A percentile compares a stretch with the other conserved stretches of the same genome.
Evolutionary conservation across 2,329 filamentous ascomycete species (phyloP).

Genomic region (Xylariomycetidae sp.): DNA sequence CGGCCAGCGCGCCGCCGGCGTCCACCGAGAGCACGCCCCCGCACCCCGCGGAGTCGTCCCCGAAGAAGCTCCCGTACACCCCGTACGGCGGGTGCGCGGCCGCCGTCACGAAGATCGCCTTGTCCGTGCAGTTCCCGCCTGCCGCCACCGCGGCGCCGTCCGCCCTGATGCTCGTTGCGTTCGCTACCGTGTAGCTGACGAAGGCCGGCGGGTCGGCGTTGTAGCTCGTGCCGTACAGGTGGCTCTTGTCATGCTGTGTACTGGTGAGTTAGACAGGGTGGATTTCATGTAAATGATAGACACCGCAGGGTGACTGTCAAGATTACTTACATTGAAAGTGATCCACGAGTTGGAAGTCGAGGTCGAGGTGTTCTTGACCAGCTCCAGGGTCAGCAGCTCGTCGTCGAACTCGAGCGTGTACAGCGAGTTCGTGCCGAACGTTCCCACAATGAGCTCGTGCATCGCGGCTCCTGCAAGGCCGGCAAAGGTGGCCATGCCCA

Average conservation of each 20-base stretch:
- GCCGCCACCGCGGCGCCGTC: slow-evolving; percentile 8
- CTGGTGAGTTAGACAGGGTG: background rate
- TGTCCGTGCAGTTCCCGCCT: slow-evolving; percentile 14
- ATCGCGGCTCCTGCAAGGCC: slow-evolving; percentile 8
- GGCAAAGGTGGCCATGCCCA: slow-evolving; percentile 2
- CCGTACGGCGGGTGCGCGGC: slow-evolving; percentile 16
- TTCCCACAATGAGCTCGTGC: slow-evolving; percentile 24
- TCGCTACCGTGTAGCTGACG: slow-evolving; percentile 18
- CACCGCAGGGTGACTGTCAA: too few species aligned
- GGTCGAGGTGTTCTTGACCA: slow-evolving; percentile 16
- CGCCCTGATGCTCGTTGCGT: slow-evolving; percentile 14
- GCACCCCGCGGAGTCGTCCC: slow-evolving; percentile 16
- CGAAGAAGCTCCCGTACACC: slow-evolving; percentile 21
- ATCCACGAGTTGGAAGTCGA: slow-evolving; percentile 19
- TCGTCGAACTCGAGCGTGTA: slow-evolving; percentile 26
- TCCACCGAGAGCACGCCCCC: slow-evolving; percentile 32
- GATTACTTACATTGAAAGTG: slow-evolving; percentile 18
- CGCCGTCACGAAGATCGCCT: slow-evolving; percentile 17
- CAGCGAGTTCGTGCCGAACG: slow-evolving; percentile 19
- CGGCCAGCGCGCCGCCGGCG: slow-evolving; percentile 30
- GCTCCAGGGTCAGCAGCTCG: slow-evolving; percentile 14
- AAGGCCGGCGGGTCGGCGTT: slow-evolving; percentile 12
- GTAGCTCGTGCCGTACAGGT: slow-evolving; percentile 21
- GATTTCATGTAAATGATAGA: too few species aligned
- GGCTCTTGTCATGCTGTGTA: slow-evolving; percentile 22